Percentiles rank a stretch among this genome's conserved stretches.
Conservation (phyloP, 2,329 filamentous ascomycete species). For the Hysterium pulicare region DNA sequence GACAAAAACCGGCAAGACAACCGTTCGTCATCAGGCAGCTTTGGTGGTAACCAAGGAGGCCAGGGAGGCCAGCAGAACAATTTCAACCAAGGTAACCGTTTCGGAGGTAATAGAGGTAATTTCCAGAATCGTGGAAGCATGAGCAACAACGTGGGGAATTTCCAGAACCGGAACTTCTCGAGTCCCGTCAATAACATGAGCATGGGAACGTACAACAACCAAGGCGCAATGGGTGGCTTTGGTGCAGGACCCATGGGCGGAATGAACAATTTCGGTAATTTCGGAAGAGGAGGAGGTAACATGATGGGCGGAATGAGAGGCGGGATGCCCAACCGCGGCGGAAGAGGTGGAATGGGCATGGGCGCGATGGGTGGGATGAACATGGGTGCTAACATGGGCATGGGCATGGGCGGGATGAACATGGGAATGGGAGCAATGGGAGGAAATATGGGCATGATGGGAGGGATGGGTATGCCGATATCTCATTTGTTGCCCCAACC, state of each 20-base stretch:
- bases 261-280: conserved; percentile 38
- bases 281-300: conserved; percentile 44
- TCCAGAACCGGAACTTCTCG: conserved; percentile 37
- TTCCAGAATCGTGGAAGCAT: conserved; percentile 24
- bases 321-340: conserved; percentile 45
- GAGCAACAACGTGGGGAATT: conserved; percentile 25
- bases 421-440: conserved; percentile 44
- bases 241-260: conserved; percentile 30
- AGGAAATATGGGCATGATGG: conserved; percentile 52
- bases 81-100: conserved; percentile 51
- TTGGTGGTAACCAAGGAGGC: conserved; percentile 40
- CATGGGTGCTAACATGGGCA: conserved; percentile 38
- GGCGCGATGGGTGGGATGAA: conserved; percentile 33
- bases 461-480: conserved; percentile 31
- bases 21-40: conserved; percentile 44
- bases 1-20: conserved; percentile 62
- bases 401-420: conserved; percentile 42
- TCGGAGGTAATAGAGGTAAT: conserved; percentile 30
- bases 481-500: conserved; percentile 2
- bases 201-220: conserved; percentile 43
- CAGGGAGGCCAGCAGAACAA: conserved; percentile 26
- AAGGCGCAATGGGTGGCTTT: conserved; percentile 46
- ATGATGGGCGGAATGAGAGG: conserved; percentile 39
- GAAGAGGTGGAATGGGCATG: conserved; percentile 35
- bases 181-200: conserved; percentile 33